Base-by-base conservation (phyloP, 495 filamentous ascomycete species). In the Chaetomium tenue region DNA sequence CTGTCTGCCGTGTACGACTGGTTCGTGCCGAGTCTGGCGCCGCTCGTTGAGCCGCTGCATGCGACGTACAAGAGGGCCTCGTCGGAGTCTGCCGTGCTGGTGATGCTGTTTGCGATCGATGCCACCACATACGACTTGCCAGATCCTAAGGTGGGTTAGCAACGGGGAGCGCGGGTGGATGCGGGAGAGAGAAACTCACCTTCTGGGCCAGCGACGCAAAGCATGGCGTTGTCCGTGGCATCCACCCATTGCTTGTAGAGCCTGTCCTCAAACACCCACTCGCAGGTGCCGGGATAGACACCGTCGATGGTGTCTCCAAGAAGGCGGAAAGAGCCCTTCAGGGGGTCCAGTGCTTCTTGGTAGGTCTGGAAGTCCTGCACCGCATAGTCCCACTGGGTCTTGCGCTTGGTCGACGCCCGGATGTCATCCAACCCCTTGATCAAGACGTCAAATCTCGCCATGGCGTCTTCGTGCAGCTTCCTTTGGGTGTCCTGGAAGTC, bases 311-410 rank as follows among this genome's bases (percentile, higher is more conserved):
- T 63, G 33, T 59, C 37, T 13, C 44, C 61, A 5, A 70, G 54
- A 3, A 63, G 28, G 40, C 47, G 25, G 20, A 54, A 52, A 0
- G 61, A 59, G 0, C 50, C 60, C 30, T 63, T 18, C 12, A 69
- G n/a, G 0, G 68, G 68, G 0, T 52, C 55, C 3, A 73, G 48
- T 0, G 44, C 33, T 2, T 59, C 64, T 13, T 65, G 64, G 46
- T 53, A 65, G 0, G 48, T 63, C 42, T 73, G 51, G 46, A 64
- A 71, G 8, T 69, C 63, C 20, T 73, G 63, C 13, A 71, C 28
- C 1, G 71, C 71, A 48, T 57, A 66, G n/a, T 73, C 71, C 71
- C 71, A 73, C 16, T 50, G 66, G 8, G 66, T 66, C 58, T 69
- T 71, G 26, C 25, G 62, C 58, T 69, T 73, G 57, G 66, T 70